phyloP scores from a whole-genome alignment of 805 yeast genomes.

The Kodamaea nitidulidarum region DNA sequence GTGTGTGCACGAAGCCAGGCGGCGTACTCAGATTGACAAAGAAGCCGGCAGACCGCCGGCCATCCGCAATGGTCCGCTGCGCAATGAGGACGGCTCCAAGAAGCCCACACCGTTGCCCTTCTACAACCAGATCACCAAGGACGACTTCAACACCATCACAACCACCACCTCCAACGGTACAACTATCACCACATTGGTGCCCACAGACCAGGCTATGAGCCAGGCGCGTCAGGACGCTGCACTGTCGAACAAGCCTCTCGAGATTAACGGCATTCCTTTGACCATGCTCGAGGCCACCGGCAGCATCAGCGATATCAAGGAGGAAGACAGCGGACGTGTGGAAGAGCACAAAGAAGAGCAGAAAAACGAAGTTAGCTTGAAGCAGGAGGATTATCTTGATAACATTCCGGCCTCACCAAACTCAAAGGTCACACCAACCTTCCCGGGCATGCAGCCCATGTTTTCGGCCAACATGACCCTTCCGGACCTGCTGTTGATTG shows the following conservation, averaged over 20 bases:
- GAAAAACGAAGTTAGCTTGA: no score
- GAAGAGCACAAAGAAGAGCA: background rate
- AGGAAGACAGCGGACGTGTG: constrained; percentile 2
- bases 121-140: constrained; percentile 84
- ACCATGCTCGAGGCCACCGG: constrained; percentile 80
- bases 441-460: constrained; percentile 7
- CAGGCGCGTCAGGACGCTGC: constrained; percentile 59
- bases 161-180: constrained; percentile 92
- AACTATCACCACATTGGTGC: constrained; percentile 82
- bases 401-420: no score
- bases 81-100: constrained; percentile 12
- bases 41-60: constrained; percentile 8
- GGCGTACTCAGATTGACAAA: constrained; percentile 48
- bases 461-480: constrained; percentile 2
- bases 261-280: constrained; percentile 66
- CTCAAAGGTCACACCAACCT: background rate
- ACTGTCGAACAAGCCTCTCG: constrained; percentile 50
- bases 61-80: constrained; percentile 8
- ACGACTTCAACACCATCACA: constrained; percentile 79
- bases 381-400: no score
- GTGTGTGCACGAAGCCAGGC: constrained; percentile 91
- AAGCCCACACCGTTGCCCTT: constrained; percentile 75
- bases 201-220: constrained; percentile 72
- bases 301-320: constrained; percentile 34
- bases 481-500: background rate